phyloP scores from a whole-genome alignment of 2,329 filamentous ascomycete genomes.

The Colletotrichum horii region DNA sequence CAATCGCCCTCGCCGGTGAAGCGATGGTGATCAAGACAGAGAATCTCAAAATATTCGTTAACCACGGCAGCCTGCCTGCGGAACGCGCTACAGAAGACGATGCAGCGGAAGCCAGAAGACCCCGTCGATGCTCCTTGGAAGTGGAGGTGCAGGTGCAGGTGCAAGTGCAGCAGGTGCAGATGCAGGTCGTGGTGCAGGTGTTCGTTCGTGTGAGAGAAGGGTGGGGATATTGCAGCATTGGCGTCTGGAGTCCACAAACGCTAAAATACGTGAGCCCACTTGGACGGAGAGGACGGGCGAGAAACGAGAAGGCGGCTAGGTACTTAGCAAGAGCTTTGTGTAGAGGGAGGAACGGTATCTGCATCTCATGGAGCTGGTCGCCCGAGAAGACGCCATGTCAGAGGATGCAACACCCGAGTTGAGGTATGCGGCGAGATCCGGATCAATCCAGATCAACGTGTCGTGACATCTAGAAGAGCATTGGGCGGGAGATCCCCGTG shows the following conservation, averaged over 20 bases:
- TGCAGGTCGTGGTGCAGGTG: neutral
- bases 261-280: neutral
- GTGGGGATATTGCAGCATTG: constrained; percentile 5
- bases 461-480: neutral
- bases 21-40: neutral
- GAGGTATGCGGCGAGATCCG: neutral
- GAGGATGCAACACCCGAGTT: too few relatives aligned
- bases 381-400: neutral
- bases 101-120: neutral
- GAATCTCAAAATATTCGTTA: neutral
- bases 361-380: neutral
- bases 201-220: constrained; percentile 9
- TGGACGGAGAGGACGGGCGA: neutral
- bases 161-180: neutral
- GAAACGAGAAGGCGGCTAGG: neutral
- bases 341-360: too few relatives aligned
- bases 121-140: neutral
- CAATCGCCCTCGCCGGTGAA: neutral
- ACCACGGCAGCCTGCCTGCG: neutral
- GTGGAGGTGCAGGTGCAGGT: neutral
- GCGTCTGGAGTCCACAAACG: neutral
- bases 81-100: neutral
- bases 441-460: neutral
- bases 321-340: too few relatives aligned
- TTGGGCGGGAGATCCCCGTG: neutral